Base-by-base conservation (phyloP, 139 green algal genomes). In the Nannochloris sp. region DNA sequence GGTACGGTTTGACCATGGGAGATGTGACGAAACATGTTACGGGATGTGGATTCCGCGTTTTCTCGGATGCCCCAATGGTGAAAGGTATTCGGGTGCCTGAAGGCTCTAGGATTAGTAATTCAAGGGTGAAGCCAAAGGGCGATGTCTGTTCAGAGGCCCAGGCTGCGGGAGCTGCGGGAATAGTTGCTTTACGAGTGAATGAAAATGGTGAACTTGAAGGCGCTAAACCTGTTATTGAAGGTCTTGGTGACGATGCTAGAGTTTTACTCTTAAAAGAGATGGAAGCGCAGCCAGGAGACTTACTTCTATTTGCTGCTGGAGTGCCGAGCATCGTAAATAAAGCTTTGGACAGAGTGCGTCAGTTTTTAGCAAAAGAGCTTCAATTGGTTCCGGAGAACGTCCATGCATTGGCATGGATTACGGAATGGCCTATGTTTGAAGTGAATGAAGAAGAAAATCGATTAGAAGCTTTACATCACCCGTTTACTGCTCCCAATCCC, bases 371-470 rank as follows among this genome's bases (percentile, higher is more conserved):
- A 0, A 30, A 60, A 0, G 48, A 69, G 23, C 83, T 98, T 35
- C 81, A 76, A 1, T 57, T 92, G 8, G 78, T 92, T 9, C 35
- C 67, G 25, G 37, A 81, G 29, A 67, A 57, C n/a, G 42, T 39
- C 25, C 85, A 97, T 71, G 72, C 73, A 7, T 73, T 98, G 42
- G 63, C 94, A 23, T 98, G 93, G 95, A 82, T 98, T 14, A 93
- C 86, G 4, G 95, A 99, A 62, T 99, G 95, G 64, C 94, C 94
- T 37, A 91, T 99, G 86, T 97, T 98, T 80, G 94, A 99, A 73
- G 90, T 64, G 68, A 90, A 96, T 48, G 81, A 88, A 54, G 90
- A 95, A 1, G 85, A 96, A 69, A 59, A 68, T 23, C 70, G 90
- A 36, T 77, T 80, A 38, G 73, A 85, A 55, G 60, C 92, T 32